A percentile compares a stretch with the other conserved stretches of the same genome.
Evolutionary conservation across 2,329 filamentous ascomycete species (phyloP).

Genomic region (Monosporascus sp.): DNA sequence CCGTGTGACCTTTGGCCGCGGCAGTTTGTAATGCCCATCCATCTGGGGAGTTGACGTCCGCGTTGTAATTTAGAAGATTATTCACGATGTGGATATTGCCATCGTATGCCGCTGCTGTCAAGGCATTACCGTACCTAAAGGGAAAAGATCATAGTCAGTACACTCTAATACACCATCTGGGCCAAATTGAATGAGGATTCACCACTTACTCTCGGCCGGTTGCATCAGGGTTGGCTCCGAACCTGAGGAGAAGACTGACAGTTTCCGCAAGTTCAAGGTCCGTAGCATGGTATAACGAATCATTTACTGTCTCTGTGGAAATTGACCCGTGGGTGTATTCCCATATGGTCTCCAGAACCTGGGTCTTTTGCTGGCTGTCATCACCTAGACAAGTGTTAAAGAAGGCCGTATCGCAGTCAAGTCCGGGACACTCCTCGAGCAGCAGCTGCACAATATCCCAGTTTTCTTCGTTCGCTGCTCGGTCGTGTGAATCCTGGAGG

Average conservation of each 20-base stretch:
- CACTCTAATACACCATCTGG: constrained; percentile 3
- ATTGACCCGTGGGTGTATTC: constrained; percentile 31
- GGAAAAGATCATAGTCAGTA: neutral
- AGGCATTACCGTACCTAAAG: constrained; percentile 28
- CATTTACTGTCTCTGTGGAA: constrained; percentile 24
- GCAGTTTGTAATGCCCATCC: constrained; percentile 36
- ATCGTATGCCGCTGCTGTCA: constrained; percentile 35
- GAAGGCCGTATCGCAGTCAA: constrained; percentile 33
- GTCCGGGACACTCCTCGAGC: constrained; percentile 25
- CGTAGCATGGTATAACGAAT: constrained; percentile 34
- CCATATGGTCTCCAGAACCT: constrained; percentile 33
- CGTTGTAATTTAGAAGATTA: constrained; percentile 29
- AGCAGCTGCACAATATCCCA: constrained; percentile 34
- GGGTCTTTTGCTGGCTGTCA: constrained; percentile 29
- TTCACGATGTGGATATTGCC: constrained; percentile 28
- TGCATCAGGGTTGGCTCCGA: constrained; percentile 32
- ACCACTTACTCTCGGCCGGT: constrained; percentile 32
- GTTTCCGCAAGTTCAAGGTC: constrained; percentile 33
- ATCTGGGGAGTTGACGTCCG: constrained; percentile 28
- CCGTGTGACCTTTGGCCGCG: constrained; percentile 28
- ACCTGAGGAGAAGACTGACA: constrained; percentile 31
- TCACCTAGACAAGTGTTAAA: constrained; percentile 21
- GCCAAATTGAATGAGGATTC: neutral
- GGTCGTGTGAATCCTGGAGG: constrained; percentile 30
- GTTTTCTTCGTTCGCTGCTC: constrained; percentile 27